A percentile compares a stretch with the other conserved stretches of the same genome.
Evolutionary conservation across 1,139 yeast genomes (phyloP).

Genomic region (Geotrichum histeridarum): DNA sequence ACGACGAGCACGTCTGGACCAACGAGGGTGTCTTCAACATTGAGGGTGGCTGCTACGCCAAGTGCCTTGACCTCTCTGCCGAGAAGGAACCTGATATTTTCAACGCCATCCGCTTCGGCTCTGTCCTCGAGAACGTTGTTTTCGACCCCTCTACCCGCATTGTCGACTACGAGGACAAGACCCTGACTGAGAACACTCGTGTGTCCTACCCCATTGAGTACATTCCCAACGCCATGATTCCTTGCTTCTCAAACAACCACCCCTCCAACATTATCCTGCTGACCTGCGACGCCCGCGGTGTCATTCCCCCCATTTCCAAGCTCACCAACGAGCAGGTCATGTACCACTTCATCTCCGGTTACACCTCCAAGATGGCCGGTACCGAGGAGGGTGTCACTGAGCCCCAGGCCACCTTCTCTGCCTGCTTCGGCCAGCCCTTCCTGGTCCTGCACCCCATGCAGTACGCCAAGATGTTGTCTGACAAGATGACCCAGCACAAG

Average conservation of each 20-base stretch:
- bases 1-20: conserved; percentile 99
- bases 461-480: conserved; percentile 94
- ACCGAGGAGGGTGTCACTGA: conserved; percentile 98
- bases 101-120: conserved; percentile 90
- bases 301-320: conserved; percentile 93
- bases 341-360: conserved; percentile 98
- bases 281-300: conserved; percentile 98
- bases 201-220: conserved; percentile 97
- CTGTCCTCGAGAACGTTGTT: conserved; percentile 89
- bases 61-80: conserved; percentile 82
- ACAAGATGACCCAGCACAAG: conserved; percentile 82
- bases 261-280: conserved; percentile 89
- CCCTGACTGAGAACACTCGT: conserved; percentile 91
- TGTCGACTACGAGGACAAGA: conserved; percentile 77
- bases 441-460: conserved; percentile 97
- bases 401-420: conserved; percentile 96
- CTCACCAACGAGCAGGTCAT: conserved; percentile 92
- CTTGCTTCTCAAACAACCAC: conserved; percentile 84
- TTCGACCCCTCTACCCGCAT: conserved; percentile 74
- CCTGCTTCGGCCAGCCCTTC: conserved; percentile 99
- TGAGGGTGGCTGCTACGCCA: conserved; percentile 99
- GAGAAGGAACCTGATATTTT: conserved; percentile 98
- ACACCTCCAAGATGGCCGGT: conserved; percentile 99
- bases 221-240: conserved; percentile 94
- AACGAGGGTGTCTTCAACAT: conserved; percentile 97